Base-by-base conservation (phyloP, 192 early-diverging fungal species). In the Thamnidium elegans region DNA sequence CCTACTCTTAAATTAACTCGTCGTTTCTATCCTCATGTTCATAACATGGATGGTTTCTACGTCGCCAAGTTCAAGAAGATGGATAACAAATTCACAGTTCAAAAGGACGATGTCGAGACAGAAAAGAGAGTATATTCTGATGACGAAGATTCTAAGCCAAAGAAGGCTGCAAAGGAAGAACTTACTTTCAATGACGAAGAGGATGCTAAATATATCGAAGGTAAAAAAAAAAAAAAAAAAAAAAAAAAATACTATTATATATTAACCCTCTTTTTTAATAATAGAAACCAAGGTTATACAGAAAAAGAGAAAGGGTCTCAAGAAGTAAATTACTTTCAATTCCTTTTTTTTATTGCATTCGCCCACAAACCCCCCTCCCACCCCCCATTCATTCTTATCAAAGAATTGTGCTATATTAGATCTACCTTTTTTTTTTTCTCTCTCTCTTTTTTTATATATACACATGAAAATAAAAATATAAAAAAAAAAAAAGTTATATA, bases 1-100 rank as follows among this genome's bases (percentile, higher is more conserved):
- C 85, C 84, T 13, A 88, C 90, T 23, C 58, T 99, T 58, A 78
- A 79, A 15, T 73, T 94, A 63, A 94, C 95, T 1, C 80, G 92
- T 54, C 83, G 97, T 43, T 97, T 90, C 78, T 99, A 97, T 75
- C 94, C 97, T 39, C 97, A 99, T 68, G 87, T 94, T 26, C 92
- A 98, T 75, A 99, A 99, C 74, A 98, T 99, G 97, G 97, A 99
- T 73, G 97, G 97, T 42, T 99, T 99, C 87, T 99, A 84, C 79
- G 95, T 99, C 11, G 92, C 97, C 50, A 99, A 99, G 67, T 88
- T 99, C 75, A 91, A 97, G 72, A 98, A 99, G 78, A 74, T 89
- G 8, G 90, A 90, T 50, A 98, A 97, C 81, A 94, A 92, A 78
- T 58, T 53, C n/a, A 51, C 62, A 19, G 86, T 88, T 21, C 56